Base-by-base conservation (phyloP, 768 basidiomycete species). In the Russula griseocarnosa region DNA sequence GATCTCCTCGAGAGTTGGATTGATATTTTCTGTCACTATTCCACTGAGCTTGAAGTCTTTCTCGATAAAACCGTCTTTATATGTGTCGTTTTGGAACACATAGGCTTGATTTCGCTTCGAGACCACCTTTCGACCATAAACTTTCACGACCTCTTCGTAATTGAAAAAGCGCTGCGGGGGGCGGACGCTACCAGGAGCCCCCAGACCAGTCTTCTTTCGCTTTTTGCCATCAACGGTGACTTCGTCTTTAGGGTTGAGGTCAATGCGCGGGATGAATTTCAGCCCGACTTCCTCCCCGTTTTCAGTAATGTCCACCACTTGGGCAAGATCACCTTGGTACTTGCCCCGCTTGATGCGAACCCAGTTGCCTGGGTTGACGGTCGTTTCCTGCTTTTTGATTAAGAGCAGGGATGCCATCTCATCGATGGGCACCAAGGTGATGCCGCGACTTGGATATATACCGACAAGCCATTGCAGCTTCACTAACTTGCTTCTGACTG, bases 381-480 rank as follows among this genome's bases (percentile, higher is more conserved):
- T 88, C 52, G 88, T 76, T 66, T 94, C 92, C 72, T 94, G 90
- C 77, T 95, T 95, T 79, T 95, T 98, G 71, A 97, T 97, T 72
- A 92, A 91, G 69, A 98, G 81, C 42, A 98, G 78, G 64, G 91
- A 92, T 20, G 97, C 93, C 95, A 98, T 98, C 78, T 99, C 97
- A 70, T 95, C 91, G 63, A 98, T 94, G 8, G 94, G 94, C 0
- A 98, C 94, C 38, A 97, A 82, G 22, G 82, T 81, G 66, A 93
- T 84, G 18, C 91, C 90, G 56, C 90, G 86, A 70, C 83, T 86
- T 32, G 86, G 82, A 74, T 94, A 99, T 59, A 98, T 86, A 57
- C 95, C 97, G 56, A 98, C 90, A 98, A 87, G 30, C 96, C 96
- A 61, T 86, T 82, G 71, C 92, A 84, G 96, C 95, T 61, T 87